Percentiles rank a stretch among this genome's conserved stretches.
Conservation (phyloP, 179 eudicot genomes). For the Silene vulgaris region DNA sequence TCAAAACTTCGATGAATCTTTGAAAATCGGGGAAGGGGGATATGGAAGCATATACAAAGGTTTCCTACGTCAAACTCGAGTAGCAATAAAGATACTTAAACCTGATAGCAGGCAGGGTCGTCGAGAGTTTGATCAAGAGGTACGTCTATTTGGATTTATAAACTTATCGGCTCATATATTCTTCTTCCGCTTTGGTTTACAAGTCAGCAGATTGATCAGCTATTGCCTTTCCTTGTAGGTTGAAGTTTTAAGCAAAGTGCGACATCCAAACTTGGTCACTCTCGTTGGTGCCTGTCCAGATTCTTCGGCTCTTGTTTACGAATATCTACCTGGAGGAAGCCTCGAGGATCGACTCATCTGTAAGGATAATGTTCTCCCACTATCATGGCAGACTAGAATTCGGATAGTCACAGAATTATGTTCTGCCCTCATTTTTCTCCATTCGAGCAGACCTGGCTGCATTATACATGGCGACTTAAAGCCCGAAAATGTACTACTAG, state of each 20-base stretch:
- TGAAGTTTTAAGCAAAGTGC: conserved; percentile 57
- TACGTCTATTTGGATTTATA: conserved; percentile 14
- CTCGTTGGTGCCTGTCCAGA: conserved; percentile 78
- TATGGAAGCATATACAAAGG: conserved; percentile 66
- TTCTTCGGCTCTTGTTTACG: conserved; percentile 57
- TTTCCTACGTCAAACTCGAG: conserved; percentile 54
- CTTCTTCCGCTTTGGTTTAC: too few relatives aligned
- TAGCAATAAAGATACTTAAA: conserved; percentile 65
- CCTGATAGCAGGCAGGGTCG: conserved; percentile 61
- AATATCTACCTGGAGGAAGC: conserved; percentile 78
- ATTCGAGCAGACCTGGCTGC: conserved; percentile 51
- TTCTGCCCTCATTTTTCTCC: conserved; percentile 72
- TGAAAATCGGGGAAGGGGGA: conserved; percentile 84
- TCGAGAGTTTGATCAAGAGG: conserved; percentile 75
- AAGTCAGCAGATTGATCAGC: background rate
- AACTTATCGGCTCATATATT: too few relatives aligned
- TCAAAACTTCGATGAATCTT: conserved; percentile 37
- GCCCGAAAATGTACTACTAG: conserved; percentile 64
- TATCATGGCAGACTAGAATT: conserved; percentile 79
- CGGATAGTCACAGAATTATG: conserved; percentile 72
- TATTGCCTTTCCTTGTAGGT: conserved; percentile 36
- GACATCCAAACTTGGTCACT: conserved; percentile 75
- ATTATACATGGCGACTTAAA: conserved; percentile 76
- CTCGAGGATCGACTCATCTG: conserved; percentile 79
- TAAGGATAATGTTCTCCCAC: conserved; percentile 55